These are phyloP conservation scores for Parsonsia alboflavescens DNA, from an alignment of 257 asterid genomes.

Conservation along the genomic window DNA sequence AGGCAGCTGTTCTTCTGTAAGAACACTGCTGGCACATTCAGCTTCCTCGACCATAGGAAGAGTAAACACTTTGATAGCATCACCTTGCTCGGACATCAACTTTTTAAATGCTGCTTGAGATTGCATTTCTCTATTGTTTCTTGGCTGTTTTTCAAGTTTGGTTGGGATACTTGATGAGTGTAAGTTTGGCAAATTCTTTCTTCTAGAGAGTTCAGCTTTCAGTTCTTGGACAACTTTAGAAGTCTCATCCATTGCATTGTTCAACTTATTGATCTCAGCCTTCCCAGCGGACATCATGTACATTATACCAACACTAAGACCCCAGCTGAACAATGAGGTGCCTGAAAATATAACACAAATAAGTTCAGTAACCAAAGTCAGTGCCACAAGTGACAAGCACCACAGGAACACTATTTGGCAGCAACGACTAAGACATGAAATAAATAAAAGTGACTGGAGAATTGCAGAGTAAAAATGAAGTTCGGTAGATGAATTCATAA, in stretches of 20 bases:
- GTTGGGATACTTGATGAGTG: constrained; percentile 17
- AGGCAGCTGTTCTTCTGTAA: constrained; percentile 37
- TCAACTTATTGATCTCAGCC: constrained; percentile 47
- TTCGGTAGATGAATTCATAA: background rate
- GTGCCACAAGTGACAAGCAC: background rate
- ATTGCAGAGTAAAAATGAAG: background rate
- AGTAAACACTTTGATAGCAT: constrained; percentile 9
- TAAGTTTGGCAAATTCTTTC: constrained; percentile 20
- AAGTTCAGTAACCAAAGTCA: background rate
- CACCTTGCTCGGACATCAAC: constrained; percentile 11
- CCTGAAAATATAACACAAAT: constrained; percentile 31
- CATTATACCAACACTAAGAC: constrained; percentile 68
- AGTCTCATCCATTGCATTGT: constrained; percentile 55
- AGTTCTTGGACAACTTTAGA: constrained; percentile 54
- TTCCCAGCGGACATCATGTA: constrained; percentile 77
- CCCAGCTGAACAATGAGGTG: constrained; percentile 50
- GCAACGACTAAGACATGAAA: background rate
- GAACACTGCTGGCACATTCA: constrained; percentile 32
- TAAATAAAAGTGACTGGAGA: background rate
- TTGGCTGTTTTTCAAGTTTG: constrained; percentile 12
- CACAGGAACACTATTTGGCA: background rate
- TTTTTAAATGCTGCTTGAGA: constrained; percentile 1
- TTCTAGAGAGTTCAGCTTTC: constrained; percentile 49
- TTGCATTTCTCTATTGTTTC: constrained; percentile 12
- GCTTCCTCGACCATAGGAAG: constrained; percentile 25